Evolutionary conservation across 345 rosid species (phyloP), one percentile per base, ranked within the genome.

Genomic region (Cardiospermum halicacabum): DNA sequence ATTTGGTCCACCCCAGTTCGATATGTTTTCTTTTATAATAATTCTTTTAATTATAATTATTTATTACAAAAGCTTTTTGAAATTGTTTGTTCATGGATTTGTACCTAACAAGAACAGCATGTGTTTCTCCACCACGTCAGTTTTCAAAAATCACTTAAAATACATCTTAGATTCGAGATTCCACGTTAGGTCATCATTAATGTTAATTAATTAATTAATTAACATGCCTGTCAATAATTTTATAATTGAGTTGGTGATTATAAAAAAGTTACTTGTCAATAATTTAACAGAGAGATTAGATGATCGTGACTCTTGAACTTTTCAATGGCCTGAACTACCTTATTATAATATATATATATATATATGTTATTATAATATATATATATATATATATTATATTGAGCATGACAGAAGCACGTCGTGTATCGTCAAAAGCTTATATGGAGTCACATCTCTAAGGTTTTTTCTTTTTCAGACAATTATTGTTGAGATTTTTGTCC

Each of bases 121-220:
- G 62, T 76, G 80, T 65, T 56, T 50, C 53, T 63, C 70, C 71
- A 68, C 71, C 69, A 74, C 3, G 49, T 16, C 49, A 43, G 19
- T 43, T 43, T 43, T 43, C 49, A 18, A n/a, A n/a, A 24, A 47
- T 47, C 22, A 18, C 11, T 32, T 8, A 12, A 26, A 53, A 66
- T 47, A 62, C 2, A 36, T 32, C 49, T 43, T 68, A 43, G 68
- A 58, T 68, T 76, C 66, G 19, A 66, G 56, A 60, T 66, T 72
- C 69, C 77, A 71, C 74, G 22, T 58, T 32, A 43, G n/a, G 36
- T 61, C 62, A 68, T 73, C 70, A 72, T 75, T 64, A 59, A 53
- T 22, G 24, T 31, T 48, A 11, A 40, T 51, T 0, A 43, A 43
- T 43, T n/a, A n/a, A 15, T 43, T 43, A 43, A 43, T 43, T 16